Evolutionary conservation across 2,329 filamentous ascomycete genomes (phyloP).

Genomic region (Diaporthe ampelina): DNA sequence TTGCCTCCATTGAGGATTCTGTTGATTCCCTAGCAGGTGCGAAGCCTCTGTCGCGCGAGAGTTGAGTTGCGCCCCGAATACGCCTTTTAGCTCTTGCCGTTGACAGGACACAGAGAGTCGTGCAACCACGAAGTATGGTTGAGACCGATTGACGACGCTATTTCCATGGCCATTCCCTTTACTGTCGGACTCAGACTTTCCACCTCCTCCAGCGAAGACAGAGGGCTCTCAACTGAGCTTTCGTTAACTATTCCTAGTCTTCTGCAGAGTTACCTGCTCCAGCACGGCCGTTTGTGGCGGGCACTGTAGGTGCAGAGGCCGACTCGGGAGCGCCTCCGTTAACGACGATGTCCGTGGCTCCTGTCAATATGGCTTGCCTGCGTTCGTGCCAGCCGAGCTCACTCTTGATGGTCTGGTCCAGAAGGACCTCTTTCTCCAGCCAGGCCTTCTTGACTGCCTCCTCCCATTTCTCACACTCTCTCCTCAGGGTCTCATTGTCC

Average conservation of each 20-base stretch:
- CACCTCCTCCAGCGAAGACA: no score
- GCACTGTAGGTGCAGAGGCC: background rate
- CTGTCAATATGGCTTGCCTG: constrained; percentile 67
- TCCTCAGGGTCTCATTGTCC: constrained; percentile 73
- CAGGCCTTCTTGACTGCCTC: constrained; percentile 78
- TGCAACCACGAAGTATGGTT: background rate
- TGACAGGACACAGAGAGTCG: background rate
- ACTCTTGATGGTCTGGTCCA: constrained; percentile 78
- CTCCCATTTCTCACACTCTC: constrained; percentile 77
- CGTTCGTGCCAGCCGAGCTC: constrained; percentile 77
- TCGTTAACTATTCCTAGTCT: constrained; percentile 7
- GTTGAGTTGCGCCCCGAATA: background rate
- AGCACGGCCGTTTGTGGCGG: constrained; percentile 27
- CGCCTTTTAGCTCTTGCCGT: no score
- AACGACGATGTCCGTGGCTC: constrained; percentile 61
- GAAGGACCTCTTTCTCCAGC: constrained; percentile 82
- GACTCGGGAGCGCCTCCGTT: constrained; percentile 37
- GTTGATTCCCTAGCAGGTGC: background rate
- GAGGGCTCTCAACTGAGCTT: no score
- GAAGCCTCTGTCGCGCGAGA: no score
- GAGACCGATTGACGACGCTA: background rate
- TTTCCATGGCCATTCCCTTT: no score
- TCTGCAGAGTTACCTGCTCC: constrained; percentile 15
- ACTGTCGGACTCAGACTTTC: no score
- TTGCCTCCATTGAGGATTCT: background rate